Percentiles rank a stretch among this genome's conserved stretches.
These are phyloP conservation scores for Yamadazyma ubonensis DNA, from an alignment of 805 yeast genomes.

Conservation along the genomic window DNA sequence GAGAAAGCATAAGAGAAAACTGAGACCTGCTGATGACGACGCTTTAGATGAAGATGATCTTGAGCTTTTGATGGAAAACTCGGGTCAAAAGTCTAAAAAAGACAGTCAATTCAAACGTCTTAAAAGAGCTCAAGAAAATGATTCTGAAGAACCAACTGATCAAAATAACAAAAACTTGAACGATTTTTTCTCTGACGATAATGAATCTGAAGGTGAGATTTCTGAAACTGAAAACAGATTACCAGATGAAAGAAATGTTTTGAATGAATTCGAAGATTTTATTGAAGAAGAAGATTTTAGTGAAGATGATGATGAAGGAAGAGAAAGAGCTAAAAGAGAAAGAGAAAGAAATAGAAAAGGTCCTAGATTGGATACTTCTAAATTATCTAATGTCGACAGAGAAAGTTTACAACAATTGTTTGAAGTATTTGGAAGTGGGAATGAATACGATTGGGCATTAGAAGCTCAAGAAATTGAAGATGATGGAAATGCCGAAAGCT, in stretches of 20 bases:
- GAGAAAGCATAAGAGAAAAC: slow-evolving; percentile 39
- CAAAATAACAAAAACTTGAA: slow-evolving; percentile 31
- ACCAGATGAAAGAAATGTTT: slow-evolving; percentile 33
- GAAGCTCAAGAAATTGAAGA: slow-evolving; percentile 78
- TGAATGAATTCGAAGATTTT: slow-evolving; percentile 93
- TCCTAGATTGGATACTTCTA: slow-evolving; percentile 54
- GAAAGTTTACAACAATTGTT: slow-evolving; percentile 90
- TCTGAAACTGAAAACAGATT: slow-evolving; percentile 22
- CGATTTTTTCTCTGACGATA: slow-evolving; percentile 67
- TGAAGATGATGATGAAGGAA: slow-evolving; percentile 69
- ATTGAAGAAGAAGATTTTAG: slow-evolving; percentile 96
- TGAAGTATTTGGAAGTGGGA: slow-evolving; percentile 96
- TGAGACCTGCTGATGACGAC: slow-evolving; percentile 46
- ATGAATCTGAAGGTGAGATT: slow-evolving; percentile 29
- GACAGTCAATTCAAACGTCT: slow-evolving; percentile 69
- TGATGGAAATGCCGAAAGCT: slow-evolving; percentile 51
- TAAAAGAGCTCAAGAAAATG: slow-evolving; percentile 58
- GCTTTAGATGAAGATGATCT: slow-evolving; percentile 93
- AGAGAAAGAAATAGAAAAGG: slow-evolving; percentile 34
- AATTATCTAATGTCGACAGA: slow-evolving; percentile 68
- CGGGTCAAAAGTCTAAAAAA: slow-evolving; percentile 63
- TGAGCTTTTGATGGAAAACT: slow-evolving; percentile 85
- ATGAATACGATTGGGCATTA: slow-evolving; percentile 96
- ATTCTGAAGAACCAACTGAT: slow-evolving; percentile 30
- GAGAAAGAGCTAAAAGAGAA: slow-evolving; percentile 28